These are phyloP conservation scores for Macaranga tanarius DNA, from an alignment of 441 rosid species.

Conservation along the genomic window DNA sequence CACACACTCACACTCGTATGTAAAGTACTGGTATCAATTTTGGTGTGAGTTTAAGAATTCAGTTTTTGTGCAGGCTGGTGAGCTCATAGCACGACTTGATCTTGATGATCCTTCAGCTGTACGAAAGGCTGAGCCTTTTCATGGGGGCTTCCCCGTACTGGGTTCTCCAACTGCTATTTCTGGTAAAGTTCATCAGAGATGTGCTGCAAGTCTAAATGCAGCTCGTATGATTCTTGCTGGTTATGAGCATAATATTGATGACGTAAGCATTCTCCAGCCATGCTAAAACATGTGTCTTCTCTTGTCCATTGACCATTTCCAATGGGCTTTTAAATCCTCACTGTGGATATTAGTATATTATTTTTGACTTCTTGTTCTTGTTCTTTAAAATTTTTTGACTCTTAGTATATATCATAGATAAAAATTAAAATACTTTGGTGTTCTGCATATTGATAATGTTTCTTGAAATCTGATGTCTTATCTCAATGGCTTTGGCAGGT, in stretches of 20 bases:
- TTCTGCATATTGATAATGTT: background rate
- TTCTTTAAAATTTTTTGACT: background rate
- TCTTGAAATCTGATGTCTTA: slow-evolving; percentile 18
- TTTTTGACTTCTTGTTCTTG: background rate
- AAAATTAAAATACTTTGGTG: background rate
- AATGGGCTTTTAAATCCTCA: slow-evolving; percentile 8
- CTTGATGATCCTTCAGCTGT: slow-evolving; percentile 99
- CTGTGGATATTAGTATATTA: slow-evolving; percentile 3
- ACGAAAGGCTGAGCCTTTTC: slow-evolving; percentile 96
- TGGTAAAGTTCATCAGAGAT: slow-evolving; percentile 98
- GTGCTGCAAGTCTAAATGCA: slow-evolving; percentile 94
- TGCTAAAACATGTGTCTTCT: background rate
- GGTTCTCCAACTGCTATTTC: slow-evolving; percentile 97
- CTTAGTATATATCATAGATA: background rate
- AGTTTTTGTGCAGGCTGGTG: slow-evolving; percentile 77
- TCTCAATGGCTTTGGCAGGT: slow-evolving; percentile 49
- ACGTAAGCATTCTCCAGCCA: slow-evolving; percentile 48
- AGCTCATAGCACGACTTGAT: slow-evolving; percentile 95
- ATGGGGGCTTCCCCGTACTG: slow-evolving; percentile 83
- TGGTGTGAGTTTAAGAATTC: slow-evolving; percentile 19
- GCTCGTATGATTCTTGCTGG: slow-evolving; percentile 99
- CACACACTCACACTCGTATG: background rate
- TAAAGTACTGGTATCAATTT: background rate
- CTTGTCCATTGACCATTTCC: slow-evolving; percentile 17
- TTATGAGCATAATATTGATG: slow-evolving; percentile 90